Base-by-base conservation (phyloP, 176 grass and related monocot genomes). In the Dendrocalamus sinicus region DNA sequence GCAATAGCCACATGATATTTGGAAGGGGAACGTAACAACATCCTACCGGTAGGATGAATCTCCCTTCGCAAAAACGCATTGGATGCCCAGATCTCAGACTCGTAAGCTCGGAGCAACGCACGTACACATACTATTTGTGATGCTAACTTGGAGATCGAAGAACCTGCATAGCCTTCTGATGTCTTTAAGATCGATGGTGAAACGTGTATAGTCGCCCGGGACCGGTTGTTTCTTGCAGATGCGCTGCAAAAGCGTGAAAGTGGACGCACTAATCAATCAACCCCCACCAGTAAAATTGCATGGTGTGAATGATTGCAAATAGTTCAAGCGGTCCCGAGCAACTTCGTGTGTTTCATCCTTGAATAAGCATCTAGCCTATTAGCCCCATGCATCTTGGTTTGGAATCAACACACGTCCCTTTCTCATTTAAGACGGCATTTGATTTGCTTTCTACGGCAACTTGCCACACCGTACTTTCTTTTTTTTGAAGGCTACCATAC, bases 241-340 rank as follows among this genome's bases (percentile, higher is more conserved):
- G 9, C 22, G 4, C 24, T 46, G 13, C 19, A 12, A 66, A 26
- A 53, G 10, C 14, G 71, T 65, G 8, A 75, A 84, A 65, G 44
- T 75, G 28, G 71, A 63, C 8, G 19, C 58, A 53, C 71, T 75
- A 47, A 46, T 47, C 24, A 20, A 37, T 5, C 11, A 51, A 52
- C 44, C 70, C 70, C 81, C 59, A 47, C 76, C 9, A 28, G 28
- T 26, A 48, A 16, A 65, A 79, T 64, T 45, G 39, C n/a, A 65
- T 15, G 9, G 15, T 32, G 59, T 32, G 59, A 65, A 64, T 64
- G 40, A 48, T 64, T 64, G 41, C 58, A 6, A 11, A 63, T 65
- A 46, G 15, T 20, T 64, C 76, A 28, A 30, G 24, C 14, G 4
- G 59, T 30, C 59, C 73, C 5, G n/a, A 28, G 10, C 17, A 55